Evolutionary conservation across 1,284 basidiomycete genomes (phyloP).

Genomic region (Rhodotorula sp.): DNA sequence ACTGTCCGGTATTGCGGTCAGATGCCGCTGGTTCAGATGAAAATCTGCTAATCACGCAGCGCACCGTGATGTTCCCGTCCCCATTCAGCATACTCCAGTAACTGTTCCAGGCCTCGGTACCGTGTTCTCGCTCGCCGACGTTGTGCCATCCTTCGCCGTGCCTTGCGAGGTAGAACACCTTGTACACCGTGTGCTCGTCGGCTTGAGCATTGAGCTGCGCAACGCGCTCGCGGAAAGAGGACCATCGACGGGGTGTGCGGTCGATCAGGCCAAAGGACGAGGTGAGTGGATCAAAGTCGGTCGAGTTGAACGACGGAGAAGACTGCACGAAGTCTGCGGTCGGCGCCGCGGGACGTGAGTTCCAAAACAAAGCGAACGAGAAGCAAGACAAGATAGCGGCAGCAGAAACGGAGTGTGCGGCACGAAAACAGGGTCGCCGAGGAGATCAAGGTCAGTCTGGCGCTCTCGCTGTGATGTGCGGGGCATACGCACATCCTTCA

Average conservation of each 20-base stretch:
- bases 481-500: constrained; percentile 24
- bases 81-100: constrained; percentile 69
- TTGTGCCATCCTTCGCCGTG: constrained; percentile 74
- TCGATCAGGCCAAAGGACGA: constrained; percentile 63
- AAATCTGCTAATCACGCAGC: no score
- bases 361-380: not conserved
- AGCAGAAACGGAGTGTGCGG: not conserved
- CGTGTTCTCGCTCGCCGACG: constrained; percentile 69
- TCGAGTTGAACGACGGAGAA: not conserved
- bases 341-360: no score
- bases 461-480: constrained; percentile 22
- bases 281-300: constrained; percentile 32
- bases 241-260: constrained; percentile 56
- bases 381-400: not conserved
- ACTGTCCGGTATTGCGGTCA: not conserved
- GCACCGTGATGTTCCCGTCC: constrained; percentile 63
- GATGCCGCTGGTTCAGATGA: not conserved
- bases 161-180: constrained; percentile 65
- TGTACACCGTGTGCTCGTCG: constrained; percentile 56
- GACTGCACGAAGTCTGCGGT: constrained; percentile 29
- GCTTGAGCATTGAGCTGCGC: constrained; percentile 56
- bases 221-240: constrained; percentile 55
- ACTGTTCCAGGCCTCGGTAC: constrained; percentile 52
- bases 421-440: not conserved
- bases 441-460: not conserved